Percentiles rank a stretch among this genome's conserved stretches.
phyloP scores from a whole-genome alignment of 768 basidiomycete genomes.

The Suillus discolor region DNA sequence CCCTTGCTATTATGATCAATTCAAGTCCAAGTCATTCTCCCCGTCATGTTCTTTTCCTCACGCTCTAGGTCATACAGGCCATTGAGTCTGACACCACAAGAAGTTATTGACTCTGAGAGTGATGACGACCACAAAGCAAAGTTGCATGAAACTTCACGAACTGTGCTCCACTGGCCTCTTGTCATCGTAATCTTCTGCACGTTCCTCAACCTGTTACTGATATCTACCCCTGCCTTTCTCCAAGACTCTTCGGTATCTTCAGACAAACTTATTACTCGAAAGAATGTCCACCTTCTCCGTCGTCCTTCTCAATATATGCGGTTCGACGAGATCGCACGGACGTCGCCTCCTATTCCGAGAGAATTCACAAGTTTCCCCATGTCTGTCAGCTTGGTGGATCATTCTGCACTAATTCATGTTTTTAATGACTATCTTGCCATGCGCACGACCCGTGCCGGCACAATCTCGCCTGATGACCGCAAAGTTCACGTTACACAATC shows the following conservation, averaged over 20 bases:
- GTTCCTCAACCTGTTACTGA: background rate
- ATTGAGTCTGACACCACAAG: background rate
- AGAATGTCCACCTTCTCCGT: background rate
- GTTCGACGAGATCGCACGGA: background rate
- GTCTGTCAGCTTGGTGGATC: constrained; percentile 1
- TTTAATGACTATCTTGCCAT: constrained; percentile 1
- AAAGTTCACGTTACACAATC: background rate
- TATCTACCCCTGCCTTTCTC: background rate
- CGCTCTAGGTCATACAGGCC: background rate
- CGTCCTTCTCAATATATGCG: constrained; percentile 4
- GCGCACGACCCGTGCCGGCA: background rate
- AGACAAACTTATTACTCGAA: background rate
- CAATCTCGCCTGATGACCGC: constrained; percentile 1
- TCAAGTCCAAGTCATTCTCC: background rate
- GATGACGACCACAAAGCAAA: background rate
- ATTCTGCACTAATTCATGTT: background rate
- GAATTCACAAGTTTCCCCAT: background rate
- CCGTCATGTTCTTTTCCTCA: background rate
- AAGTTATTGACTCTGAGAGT: background rate
- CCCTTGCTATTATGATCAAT: background rate
- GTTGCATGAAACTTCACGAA: background rate
- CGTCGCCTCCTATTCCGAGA: background rate
- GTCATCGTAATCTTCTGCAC: constrained; percentile 1
- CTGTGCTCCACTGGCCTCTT: background rate
- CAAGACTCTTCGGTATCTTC: background rate